Evolutionary conservation across 2,329 filamentous ascomycete species (phyloP), one percentile per base, ranked within the genome.

Genomic region (Cladosporium velox): DNA sequence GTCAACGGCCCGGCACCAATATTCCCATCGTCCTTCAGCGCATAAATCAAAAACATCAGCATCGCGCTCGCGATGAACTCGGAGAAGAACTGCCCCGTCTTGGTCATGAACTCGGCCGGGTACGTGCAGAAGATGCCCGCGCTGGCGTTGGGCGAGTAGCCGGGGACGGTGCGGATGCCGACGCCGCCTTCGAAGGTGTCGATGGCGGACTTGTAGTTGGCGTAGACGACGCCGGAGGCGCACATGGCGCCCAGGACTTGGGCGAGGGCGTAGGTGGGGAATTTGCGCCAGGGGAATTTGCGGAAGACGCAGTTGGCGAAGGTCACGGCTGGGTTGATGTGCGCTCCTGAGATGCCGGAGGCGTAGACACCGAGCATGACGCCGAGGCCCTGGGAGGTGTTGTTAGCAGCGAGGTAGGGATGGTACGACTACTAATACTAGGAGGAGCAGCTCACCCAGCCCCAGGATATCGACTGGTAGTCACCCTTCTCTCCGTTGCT

Each of bases 121-220:
- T 92, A 92, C 0, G 90, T 91, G 81, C 87, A 90, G 75, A 92
- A 92, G 69, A 92, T 87, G 2, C 86, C 88, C 0, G 88, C 90
- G 0, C 88, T 89, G 1, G 88, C 84, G 54, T 85, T 90, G 12
- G 78, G 71, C 0, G 82, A 84, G 32, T 79, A 82, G 0, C 77
- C 76, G 2, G 80, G 79, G 0, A 90, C 87, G 0, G 87, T 90
- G 21, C 88, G 83, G 68, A 88, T 82, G 18, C 82, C 79, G 0
- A 82, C 76, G 0, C 82, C 84, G n/a, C 87, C 88, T 65, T 77
- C 76, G 21, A 66, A 70, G 3, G 30, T 59, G 58, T 77, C 73
- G 60, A 78, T 78, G 35, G 76, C 76, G 11, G 73, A 75, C 54
- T 72, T 72, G 72, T 82, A 82, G 69, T 82, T 81, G 35, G 72